A percentile compares a stretch with the other conserved stretches of the same genome.
Evolutionary conservation across 148 eudicot species (phyloP).

Genomic region (Diospyros lotus): DNA sequence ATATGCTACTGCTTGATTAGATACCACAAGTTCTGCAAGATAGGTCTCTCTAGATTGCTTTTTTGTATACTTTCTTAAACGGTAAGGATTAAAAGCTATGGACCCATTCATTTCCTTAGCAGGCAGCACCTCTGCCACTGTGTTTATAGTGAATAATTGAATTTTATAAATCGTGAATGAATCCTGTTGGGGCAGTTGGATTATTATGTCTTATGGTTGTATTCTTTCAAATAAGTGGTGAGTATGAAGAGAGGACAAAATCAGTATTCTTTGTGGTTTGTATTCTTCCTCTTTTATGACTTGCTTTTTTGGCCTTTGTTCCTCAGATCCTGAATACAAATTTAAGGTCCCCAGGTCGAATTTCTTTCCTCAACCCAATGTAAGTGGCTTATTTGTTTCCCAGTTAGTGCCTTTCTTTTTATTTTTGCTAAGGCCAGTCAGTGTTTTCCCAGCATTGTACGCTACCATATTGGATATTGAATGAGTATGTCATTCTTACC

Average conservation of each 20-base stretch:
- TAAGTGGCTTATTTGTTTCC: slow-evolving; percentile 31
- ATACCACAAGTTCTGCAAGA: not conserved
- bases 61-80: not conserved
- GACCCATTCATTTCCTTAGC: not conserved
- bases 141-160: not conserved
- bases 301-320: slow-evolving; percentile 5
- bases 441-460: not conserved
- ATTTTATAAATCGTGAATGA: not conserved
- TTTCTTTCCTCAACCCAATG: slow-evolving; percentile 94
- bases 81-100: not conserved
- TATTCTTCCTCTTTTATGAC: not conserved
- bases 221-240: not conserved
- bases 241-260: not conserved
- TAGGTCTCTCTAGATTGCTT: not conserved
- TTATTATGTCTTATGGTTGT: not conserved
- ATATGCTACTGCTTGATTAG: not conserved
- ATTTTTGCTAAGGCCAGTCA: too few relatives aligned
- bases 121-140: not conserved
- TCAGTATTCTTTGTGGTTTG: not conserved
- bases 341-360: slow-evolving; percentile 73
- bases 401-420: not conserved
- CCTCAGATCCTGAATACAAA: slow-evolving; percentile 80
- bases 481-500: not conserved
- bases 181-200: too few relatives aligned
- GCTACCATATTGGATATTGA: not conserved